Evolutionary conservation across 2,329 filamentous ascomycete genomes (phyloP).

Genomic region (Fusarium luffae): DNA sequence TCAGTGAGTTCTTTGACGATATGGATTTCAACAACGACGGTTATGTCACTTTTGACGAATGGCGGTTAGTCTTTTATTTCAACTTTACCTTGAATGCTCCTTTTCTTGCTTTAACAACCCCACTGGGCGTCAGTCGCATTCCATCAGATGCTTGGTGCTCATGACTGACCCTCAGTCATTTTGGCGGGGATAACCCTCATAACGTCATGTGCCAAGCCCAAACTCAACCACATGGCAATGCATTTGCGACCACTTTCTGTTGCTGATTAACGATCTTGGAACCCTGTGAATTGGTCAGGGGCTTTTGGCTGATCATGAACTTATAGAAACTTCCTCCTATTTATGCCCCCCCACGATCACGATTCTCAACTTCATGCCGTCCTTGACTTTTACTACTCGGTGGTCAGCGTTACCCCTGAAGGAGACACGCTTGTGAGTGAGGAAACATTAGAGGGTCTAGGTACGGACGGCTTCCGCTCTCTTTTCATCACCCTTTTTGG

Average conservation of each 20-base stretch:
- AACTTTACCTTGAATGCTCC: conserved; percentile 15
- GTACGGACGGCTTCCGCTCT: conserved; percentile 73
- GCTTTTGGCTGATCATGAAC: conserved; percentile 40
- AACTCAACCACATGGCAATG: conserved; percentile 18
- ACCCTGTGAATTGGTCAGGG: conserved; percentile 8
- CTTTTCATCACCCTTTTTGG: conserved; percentile 80
- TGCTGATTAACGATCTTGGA: conserved; percentile 2
- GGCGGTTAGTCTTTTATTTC: conserved; percentile 77
- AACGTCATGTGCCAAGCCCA: conserved; percentile 47
- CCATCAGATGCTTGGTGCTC: conserved; percentile 37
- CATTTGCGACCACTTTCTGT: conserved; percentile 14
- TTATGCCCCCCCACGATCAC: conserved; percentile 75
- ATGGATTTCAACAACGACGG: conserved; percentile 92
- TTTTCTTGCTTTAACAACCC: not conserved
- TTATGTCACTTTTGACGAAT: conserved; percentile 90
- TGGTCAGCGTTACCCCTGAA: conserved; percentile 89
- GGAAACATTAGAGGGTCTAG: conserved; percentile 91
- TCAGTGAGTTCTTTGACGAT: conserved; percentile 88
- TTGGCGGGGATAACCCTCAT: conserved; percentile 40
- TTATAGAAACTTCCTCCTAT: conserved; percentile 87
- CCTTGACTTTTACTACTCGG: conserved; percentile 89
- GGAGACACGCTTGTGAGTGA: conserved; percentile 94
- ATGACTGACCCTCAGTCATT: conserved; percentile 46
- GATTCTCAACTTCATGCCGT: conserved; percentile 81
- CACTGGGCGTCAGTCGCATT: conserved; percentile 24